Evolutionary conservation across 2,329 filamentous ascomycete species (phyloP), one percentile per base, ranked within the genome.

Genomic region (Neobulgaria alba): DNA sequence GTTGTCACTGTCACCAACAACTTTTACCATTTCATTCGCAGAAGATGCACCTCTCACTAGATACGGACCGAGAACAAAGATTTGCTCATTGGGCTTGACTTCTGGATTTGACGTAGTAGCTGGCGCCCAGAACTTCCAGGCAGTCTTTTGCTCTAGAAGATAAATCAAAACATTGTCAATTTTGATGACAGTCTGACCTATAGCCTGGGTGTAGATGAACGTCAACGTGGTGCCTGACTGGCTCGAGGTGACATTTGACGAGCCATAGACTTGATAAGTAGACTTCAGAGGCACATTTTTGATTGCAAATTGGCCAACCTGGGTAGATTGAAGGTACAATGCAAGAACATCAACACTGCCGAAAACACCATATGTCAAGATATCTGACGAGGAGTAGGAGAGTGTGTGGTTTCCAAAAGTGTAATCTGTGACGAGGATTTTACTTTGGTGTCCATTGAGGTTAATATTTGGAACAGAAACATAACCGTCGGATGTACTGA

Each of bases 91-190:
- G 0, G 68, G 61, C 2, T 57, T 55, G 14, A 72, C 65, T 30
- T 61, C 57, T 0, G 72, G 72, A 40, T 68, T 60, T 1, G 50
- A 52, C 0, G 66, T 67, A 7, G 66, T 67, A 2, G 70, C 51
- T 3, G 72, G 67, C 2, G 72, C 72, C 60, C 71, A 77, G 53
- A 77, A 73, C 4, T 67, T 69, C 67, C 70, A 77, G 1, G 71
- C 74, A 0, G 71, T 67, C 9, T 64, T 55, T 16, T 68, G 63
- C 32, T 77, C 72, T 3, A 77, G 61, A 4, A 78, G 61, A 41
- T 74, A 73, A 3, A 71, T 59, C 1, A 74, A 43, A 2, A 70
- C 60, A 1, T 67, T 67, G 36, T 72, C 68, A 38, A 75, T 69
- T 29, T 66, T 58, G 2, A 77, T 51, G 0, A 65, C 63, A 0